Evolutionary conservation across 768 basidiomycete species (phyloP).

Genomic region (Macrolepiota albuminosa): DNA sequence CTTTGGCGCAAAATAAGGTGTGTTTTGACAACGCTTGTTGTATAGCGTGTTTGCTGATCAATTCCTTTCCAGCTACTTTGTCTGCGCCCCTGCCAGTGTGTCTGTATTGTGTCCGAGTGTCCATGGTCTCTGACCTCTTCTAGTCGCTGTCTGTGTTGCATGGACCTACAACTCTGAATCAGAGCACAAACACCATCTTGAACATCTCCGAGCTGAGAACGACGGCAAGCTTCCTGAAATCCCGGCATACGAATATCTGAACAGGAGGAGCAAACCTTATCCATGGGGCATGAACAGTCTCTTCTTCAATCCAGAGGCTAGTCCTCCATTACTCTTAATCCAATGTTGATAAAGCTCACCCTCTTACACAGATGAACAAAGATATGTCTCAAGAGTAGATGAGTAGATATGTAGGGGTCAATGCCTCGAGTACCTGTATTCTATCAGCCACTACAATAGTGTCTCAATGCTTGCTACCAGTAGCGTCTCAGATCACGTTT

Average conservation of each 20-base stretch:
- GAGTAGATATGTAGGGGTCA: background rate
- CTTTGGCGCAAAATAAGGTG: conserved; percentile 86
- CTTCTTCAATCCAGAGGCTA: conserved; percentile 74
- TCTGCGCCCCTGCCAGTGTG: conserved; percentile 73
- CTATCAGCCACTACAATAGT: background rate
- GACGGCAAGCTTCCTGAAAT: conserved; percentile 65
- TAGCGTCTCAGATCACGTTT: conserved; percentile 67
- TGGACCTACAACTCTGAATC: conserved; percentile 54
- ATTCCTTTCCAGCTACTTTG: conserved; percentile 54
- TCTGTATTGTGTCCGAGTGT: conserved; percentile 14
- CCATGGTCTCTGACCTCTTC: background rate
- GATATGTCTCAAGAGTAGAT: conserved; percentile 39
- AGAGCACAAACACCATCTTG: conserved; percentile 67
- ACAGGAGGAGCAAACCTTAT: conserved; percentile 72
- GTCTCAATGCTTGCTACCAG: conserved; percentile 43
- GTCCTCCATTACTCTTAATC: conserved; percentile 17
- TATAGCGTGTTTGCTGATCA: conserved; percentile 4
- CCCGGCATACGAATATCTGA: conserved; percentile 75
- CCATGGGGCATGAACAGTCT: conserved; percentile 84
- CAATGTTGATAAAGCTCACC: background rate
- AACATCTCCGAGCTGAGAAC: conserved; percentile 69
- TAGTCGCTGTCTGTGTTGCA: conserved; percentile 46
- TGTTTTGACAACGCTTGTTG: conserved; percentile 4
- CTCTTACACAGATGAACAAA: conserved; percentile 51
- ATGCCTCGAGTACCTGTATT: background rate